A percentile compares a stretch with the other conserved stretches of the same genome.
Evolutionary conservation across 202 grass and related monocot genomes (phyloP).

Genomic region (Zoysia matrella): DNA sequence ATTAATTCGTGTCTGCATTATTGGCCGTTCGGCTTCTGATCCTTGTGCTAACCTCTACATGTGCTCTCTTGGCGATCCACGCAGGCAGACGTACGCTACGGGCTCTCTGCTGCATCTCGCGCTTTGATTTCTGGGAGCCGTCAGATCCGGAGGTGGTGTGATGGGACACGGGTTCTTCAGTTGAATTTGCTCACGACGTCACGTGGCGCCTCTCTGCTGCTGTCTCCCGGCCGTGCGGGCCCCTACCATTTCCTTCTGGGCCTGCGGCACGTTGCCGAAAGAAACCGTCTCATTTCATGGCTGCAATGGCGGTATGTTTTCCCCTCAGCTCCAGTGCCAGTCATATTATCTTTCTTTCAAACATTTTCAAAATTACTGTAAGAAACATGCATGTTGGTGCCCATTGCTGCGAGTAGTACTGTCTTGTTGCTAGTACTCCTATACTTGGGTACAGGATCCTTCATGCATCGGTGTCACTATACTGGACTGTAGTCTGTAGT

Average conservation of each 20-base stretch:
- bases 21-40: conserved; percentile 37
- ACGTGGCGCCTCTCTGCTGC: conserved; percentile 41
- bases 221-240: not conserved
- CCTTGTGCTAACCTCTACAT: conserved; percentile 13
- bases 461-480: too few relatives aligned
- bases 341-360: too few relatives aligned
- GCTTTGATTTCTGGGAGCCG: conserved; percentile 47
- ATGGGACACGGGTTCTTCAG: conserved; percentile 40
- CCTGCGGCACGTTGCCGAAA: not conserved
- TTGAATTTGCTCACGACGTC: not conserved
- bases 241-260: conserved; percentile 2
- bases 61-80: conserved; percentile 12
- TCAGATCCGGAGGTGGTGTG: conserved; percentile 39
- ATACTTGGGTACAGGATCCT: too few relatives aligned
- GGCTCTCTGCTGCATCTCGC: not conserved
- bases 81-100: not conserved
- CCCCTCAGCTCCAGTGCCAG: too few relatives aligned
- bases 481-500: too few relatives aligned
- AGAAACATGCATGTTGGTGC: too few relatives aligned
- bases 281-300: too few relatives aligned
- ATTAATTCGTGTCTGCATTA: conserved; percentile 18
- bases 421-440: too few relatives aligned
- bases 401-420: too few relatives aligned
- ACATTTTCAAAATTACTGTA: too few relatives aligned
- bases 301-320: too few relatives aligned